These are phyloP conservation scores for Omphalotus guepiniiformis DNA, from an alignment of 768 basidiomycete genomes.

Conservation along the genomic window DNA sequence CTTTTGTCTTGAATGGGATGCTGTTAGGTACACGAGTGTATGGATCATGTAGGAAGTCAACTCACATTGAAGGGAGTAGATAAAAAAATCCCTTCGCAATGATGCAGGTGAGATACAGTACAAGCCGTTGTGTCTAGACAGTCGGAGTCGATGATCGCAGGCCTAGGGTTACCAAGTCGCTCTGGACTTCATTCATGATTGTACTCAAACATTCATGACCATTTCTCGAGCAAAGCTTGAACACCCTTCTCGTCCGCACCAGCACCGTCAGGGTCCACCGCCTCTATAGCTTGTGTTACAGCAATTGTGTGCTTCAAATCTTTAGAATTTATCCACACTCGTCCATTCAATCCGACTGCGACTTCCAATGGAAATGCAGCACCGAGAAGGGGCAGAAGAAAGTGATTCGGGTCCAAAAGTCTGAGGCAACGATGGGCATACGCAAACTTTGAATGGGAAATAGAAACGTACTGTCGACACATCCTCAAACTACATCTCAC, in stretches of 20 bases:
- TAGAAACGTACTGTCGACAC: conserved; percentile 70
- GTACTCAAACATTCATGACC: too few relatives aligned
- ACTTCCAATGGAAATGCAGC: conserved; percentile 80
- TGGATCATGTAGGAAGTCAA: too few relatives aligned
- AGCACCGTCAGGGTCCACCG: conserved; percentile 70
- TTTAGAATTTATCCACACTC: conserved; percentile 83
- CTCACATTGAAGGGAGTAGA: too few relatives aligned
- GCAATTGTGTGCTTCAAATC: conserved; percentile 73
- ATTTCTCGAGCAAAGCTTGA: conserved; percentile 51
- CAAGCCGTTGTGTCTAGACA: too few relatives aligned
- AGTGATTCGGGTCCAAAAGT: conserved; percentile 76
- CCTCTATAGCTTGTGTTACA: conserved; percentile 74
- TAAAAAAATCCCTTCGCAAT: too few relatives aligned
- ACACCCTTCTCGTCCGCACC: conserved; percentile 52
- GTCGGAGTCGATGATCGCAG: too few relatives aligned
- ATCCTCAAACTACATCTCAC: conserved; percentile 77
- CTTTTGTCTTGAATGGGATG: too few relatives aligned
- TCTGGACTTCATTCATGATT: too few relatives aligned
- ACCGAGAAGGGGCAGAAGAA: conserved; percentile 78
- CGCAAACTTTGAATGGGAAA: background rate
- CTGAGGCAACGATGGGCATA: conserved; percentile 22
- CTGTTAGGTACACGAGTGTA: too few relatives aligned
- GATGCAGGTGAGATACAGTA: too few relatives aligned
- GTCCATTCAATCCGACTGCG: conserved; percentile 89
- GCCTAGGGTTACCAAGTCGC: too few relatives aligned